Evolutionary conservation across 208 protist genomes (phyloP).

Genomic region (Leishmania tropica): DNA sequence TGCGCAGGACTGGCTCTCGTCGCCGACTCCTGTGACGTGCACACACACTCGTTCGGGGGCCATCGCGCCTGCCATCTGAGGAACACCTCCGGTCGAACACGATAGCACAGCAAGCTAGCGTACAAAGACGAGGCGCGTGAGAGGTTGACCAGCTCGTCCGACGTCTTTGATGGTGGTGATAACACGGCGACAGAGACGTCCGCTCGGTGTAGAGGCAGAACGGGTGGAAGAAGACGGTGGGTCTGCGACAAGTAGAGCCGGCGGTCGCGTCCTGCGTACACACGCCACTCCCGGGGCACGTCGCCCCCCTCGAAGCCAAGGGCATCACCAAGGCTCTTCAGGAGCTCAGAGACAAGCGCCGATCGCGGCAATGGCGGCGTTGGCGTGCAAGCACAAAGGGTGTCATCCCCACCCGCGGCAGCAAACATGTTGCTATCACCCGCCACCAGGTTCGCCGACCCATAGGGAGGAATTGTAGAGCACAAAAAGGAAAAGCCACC

Average conservation of each 20-base stretch:
- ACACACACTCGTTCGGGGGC: conserved; percentile 9
- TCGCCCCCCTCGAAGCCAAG: conserved; percentile 41
- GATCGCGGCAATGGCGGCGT: neutral
- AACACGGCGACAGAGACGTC: neutral
- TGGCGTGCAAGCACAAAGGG: neutral
- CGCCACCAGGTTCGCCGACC: conserved; percentile 10
- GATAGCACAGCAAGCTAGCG: neutral
- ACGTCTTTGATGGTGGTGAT: neutral
- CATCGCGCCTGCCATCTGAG: conserved; percentile 18
- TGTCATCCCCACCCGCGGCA: neutral
- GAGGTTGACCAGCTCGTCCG: neutral
- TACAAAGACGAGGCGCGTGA: conserved; percentile 1
- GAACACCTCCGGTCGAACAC: conserved; percentile 24
- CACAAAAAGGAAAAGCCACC: conserved; percentile 57
- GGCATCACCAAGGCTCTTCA: conserved; percentile 32
- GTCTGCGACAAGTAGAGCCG: conserved; percentile 71
- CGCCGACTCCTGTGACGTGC: neutral
- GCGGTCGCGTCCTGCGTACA: conserved; percentile 44
- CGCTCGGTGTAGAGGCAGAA: conserved; percentile 18
- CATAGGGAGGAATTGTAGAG: conserved; percentile 63
- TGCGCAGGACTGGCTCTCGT: neutral
- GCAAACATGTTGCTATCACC: neutral
- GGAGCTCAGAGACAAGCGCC: conserved; percentile 32
- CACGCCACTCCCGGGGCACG: conserved; percentile 34
- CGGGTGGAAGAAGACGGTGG: conserved; percentile 52